These are phyloP conservation scores for Lepidium didymum DNA, from an alignment of 345 rosid species.

Conservation along the genomic window DNA sequence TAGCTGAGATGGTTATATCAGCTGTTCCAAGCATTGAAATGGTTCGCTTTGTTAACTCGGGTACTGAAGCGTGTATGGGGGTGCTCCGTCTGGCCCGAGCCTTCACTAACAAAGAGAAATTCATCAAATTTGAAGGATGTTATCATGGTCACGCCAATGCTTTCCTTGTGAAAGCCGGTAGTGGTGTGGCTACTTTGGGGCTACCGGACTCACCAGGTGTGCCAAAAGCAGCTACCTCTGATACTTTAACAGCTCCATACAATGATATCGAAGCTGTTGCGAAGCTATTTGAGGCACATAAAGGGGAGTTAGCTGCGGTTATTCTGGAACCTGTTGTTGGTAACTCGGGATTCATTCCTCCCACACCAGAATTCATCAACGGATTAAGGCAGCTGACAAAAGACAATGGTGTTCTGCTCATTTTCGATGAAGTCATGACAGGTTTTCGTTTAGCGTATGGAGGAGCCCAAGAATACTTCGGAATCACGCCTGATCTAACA, in stretches of 20 bases:
- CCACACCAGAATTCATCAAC: constrained; percentile 62
- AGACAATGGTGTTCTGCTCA: constrained; percentile 62
- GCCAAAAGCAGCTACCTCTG: constrained; percentile 73
- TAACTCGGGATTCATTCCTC: constrained; percentile 78
- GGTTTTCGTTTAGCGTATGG: constrained; percentile 90
- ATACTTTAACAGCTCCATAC: constrained; percentile 72
- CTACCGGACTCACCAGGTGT: constrained; percentile 96
- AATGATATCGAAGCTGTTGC: constrained; percentile 61
- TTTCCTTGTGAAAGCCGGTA: constrained; percentile 91
- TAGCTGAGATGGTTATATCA: constrained; percentile 89
- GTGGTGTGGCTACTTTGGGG: constrained; percentile 92
- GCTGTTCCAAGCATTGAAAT: constrained; percentile 92
- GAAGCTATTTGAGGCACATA: constrained; percentile 47
- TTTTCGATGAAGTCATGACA: constrained; percentile 94
- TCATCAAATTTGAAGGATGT: constrained; percentile 93
- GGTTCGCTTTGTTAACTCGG: constrained; percentile 91
- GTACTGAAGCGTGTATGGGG: constrained; percentile 97
- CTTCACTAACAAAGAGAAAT: constrained; percentile 56
- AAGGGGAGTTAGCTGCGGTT: constrained; percentile 68
- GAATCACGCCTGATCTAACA: constrained; percentile 70
- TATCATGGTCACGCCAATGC: constrained; percentile 98
- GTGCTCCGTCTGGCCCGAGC: constrained; percentile 95
- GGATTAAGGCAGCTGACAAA: constrained; percentile 47
- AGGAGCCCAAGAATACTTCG: constrained; percentile 89
- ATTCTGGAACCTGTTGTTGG: constrained; percentile 95